Conservation (phyloP, 108 stramenopile species). For the Nitzschia sp. region DNA sequence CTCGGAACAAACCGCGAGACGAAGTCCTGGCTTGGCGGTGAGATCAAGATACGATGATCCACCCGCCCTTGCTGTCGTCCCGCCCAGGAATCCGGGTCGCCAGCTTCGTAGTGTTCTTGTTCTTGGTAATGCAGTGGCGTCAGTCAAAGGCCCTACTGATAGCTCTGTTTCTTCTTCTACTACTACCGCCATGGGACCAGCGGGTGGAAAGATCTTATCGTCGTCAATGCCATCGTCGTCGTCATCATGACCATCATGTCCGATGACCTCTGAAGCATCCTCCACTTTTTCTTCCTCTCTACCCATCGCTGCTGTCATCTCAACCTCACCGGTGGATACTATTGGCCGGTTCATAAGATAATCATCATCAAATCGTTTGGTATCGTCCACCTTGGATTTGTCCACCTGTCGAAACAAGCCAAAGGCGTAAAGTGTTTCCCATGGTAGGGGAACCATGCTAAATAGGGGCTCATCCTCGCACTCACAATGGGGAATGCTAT, state of each 20-base stretch:
- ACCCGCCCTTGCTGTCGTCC: not conserved
- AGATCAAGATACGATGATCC: not conserved
- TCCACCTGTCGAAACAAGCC: slow-evolving; percentile 24
- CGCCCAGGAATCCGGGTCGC: not conserved
- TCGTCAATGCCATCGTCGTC: too few relatives aligned
- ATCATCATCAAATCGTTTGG: not conserved
- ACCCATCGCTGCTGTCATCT: not conserved
- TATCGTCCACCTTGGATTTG: not conserved
- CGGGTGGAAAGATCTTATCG: too few relatives aligned
- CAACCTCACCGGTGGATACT: not conserved
- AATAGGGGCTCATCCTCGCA: slow-evolving; percentile 39
- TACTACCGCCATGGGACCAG: not conserved
- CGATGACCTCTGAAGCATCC: not conserved
- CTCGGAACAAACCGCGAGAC: not conserved
- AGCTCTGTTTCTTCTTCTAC: not conserved
- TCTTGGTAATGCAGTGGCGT: not conserved
- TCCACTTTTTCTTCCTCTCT: not conserved
- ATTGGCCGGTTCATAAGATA: not conserved
- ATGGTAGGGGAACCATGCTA: slow-evolving; percentile 26
- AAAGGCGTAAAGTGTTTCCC: slow-evolving; percentile 20
- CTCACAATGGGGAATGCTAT: slow-evolving; percentile 23
- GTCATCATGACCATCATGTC: not conserved
- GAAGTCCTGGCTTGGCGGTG: not conserved
- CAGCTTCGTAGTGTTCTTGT: not conserved
- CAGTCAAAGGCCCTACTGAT: not conserved